Evolutionary conservation across 2,329 filamentous ascomycete genomes (phyloP).

Genomic region (Hortaea werneckii): DNA sequence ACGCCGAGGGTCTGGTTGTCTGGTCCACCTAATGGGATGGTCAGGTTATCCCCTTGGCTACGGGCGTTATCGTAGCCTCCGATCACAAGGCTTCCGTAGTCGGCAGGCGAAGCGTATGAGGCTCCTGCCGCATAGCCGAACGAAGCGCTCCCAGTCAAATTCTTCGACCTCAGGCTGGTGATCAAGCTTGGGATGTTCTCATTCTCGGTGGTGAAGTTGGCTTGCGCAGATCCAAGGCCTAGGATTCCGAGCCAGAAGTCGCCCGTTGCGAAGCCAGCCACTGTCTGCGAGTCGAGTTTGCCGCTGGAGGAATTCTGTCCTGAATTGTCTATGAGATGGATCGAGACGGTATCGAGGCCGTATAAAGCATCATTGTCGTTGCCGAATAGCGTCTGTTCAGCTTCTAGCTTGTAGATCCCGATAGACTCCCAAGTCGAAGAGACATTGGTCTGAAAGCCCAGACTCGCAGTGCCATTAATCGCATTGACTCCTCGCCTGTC

Average conservation of each 20-base stretch:
- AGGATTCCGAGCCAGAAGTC: constrained; percentile 30
- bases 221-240: constrained; percentile 19
- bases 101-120: not conserved
- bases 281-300: constrained; percentile 24
- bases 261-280: constrained; percentile 27
- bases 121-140: not conserved
- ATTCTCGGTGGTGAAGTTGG: constrained; percentile 17
- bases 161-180: not conserved
- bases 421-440: constrained; percentile 25
- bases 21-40: constrained; percentile 18
- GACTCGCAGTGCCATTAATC: constrained; percentile 16
- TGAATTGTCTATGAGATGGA: constrained; percentile 6
- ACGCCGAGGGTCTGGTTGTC: constrained; percentile 12
- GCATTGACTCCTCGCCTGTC: constrained; percentile 21
- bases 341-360: constrained; percentile 25
- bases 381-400: constrained; percentile 21
- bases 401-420: constrained; percentile 24
- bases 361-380: constrained; percentile 22
- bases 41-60: constrained; percentile 12
- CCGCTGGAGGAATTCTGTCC: not conserved
- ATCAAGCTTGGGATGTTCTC: not conserved
- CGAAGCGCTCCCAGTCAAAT: not conserved
- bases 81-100: not conserved
- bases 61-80: not conserved
- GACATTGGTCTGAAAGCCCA: constrained; percentile 20